Evolutionary conservation across 768 basidiomycete species (phyloP).

Genomic region (Epithele typhae): DNA sequence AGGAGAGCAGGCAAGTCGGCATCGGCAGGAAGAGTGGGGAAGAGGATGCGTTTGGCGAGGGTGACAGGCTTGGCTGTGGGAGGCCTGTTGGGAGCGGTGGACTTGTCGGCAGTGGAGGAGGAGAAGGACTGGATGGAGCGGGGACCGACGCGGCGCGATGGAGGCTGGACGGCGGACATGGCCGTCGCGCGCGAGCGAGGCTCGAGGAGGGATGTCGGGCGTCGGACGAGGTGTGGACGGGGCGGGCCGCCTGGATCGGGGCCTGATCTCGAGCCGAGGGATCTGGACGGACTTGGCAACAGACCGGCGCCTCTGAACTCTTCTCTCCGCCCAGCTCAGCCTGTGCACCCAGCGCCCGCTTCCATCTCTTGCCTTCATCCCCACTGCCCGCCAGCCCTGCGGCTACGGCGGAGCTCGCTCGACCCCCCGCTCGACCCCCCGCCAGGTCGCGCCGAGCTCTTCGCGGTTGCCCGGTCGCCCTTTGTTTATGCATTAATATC

Average conservation of each 20-base stretch:
- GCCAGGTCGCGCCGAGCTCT: too few relatives aligned
- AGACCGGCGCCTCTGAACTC: too few relatives aligned
- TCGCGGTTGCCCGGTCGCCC: too few relatives aligned
- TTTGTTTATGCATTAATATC: not conserved
- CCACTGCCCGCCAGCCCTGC: not conserved
- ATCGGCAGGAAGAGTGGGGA: conserved; percentile 45
- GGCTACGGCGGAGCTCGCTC: not conserved
- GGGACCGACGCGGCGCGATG: conserved; percentile 15
- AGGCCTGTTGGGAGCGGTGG: conserved; percentile 4
- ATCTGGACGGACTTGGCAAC: too few relatives aligned
- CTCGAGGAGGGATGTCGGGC: not conserved
- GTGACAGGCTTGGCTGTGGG: conserved; percentile 16
- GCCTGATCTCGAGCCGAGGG: too few relatives aligned
- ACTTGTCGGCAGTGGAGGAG: conserved; percentile 21
- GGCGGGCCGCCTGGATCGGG: too few relatives aligned
- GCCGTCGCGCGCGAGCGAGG: conserved; percentile 11
- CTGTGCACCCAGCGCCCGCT: not conserved
- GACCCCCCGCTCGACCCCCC: too few relatives aligned
- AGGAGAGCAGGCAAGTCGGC: conserved; percentile 52
- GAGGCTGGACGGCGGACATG: conserved; percentile 18
- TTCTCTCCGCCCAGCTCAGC: not conserved
- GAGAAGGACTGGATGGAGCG: conserved; percentile 24
- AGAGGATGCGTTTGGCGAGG: conserved; percentile 28
- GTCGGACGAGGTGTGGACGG: not conserved
- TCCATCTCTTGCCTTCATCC: not conserved